A percentile compares a stretch with the other conserved stretches of the same genome.
phyloP scores from a whole-genome alignment of 768 basidiomycete genomes.

The Nevesoporus exiguus region DNA sequence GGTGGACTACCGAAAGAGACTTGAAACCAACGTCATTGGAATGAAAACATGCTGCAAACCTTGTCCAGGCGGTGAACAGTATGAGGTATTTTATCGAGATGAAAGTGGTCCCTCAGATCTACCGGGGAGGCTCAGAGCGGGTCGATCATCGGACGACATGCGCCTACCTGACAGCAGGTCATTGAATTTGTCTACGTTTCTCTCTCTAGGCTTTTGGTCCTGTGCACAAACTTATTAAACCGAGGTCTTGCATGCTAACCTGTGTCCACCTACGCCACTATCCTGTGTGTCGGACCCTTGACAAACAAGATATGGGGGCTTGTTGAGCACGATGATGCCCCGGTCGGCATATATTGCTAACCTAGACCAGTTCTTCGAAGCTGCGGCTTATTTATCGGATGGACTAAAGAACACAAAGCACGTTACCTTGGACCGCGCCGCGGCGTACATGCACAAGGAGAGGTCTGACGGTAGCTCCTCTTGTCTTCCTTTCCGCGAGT shows the following conservation, averaged over 20 bases:
- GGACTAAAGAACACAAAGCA: background rate
- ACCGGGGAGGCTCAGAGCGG: conserved; percentile 2
- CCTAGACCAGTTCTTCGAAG: conserved; percentile 31
- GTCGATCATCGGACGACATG: conserved; percentile 2
- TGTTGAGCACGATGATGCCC: conserved; percentile 53
- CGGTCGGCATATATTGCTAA: conserved; percentile 51
- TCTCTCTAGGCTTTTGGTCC: conserved; percentile 19
- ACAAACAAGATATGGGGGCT: conserved; percentile 56
- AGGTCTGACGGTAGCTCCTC: background rate
- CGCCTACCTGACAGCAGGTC: conserved; percentile 35
- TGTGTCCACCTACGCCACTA: conserved; percentile 17
- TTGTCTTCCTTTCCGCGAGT: background rate
- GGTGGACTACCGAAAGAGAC: conserved; percentile 44
- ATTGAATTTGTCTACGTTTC: conserved; percentile 35
- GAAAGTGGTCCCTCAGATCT: conserved; percentile 32
- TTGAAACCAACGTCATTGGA: background rate
- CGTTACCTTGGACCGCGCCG: conserved; percentile 23
- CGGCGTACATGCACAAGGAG: conserved; percentile 16
- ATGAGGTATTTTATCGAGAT: conserved; percentile 37
- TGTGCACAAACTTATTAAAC: conserved; percentile 6
- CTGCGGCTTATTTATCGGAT: background rate
- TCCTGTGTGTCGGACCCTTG: conserved; percentile 38
- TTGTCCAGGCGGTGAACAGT: conserved; percentile 68
- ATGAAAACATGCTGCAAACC: conserved; percentile 31
- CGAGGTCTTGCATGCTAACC: conserved; percentile 1